Evolutionary conservation across 768 basidiomycete genomes (phyloP).

Genomic region (Botryobasidium botryosum): DNA sequence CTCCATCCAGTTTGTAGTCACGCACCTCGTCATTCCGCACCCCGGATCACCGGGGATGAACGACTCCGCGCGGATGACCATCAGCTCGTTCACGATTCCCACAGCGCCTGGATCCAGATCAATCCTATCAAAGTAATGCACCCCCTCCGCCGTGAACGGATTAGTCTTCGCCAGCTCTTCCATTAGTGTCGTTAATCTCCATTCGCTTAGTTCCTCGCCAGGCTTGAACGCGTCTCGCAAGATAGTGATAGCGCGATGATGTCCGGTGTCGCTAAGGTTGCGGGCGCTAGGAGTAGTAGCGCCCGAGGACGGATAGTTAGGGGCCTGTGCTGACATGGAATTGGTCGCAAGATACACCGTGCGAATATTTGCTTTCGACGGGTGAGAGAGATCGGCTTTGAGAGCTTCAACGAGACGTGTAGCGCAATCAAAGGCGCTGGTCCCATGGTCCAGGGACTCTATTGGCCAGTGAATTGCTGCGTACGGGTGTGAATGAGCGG

Average conservation of each 20-base stretch:
- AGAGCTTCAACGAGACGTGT: conserved; percentile 21
- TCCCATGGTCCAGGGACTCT: conserved; percentile 29
- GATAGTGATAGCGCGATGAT: not conserved
- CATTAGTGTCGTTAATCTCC: not conserved
- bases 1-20: too few species aligned
- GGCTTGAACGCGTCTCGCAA: not conserved
- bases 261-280: not conserved
- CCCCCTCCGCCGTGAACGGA: conserved; percentile 9
- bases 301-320: too few species aligned
- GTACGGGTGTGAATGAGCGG: conserved; percentile 24
- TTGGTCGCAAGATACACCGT: conserved; percentile 8
- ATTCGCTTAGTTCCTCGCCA: not conserved
- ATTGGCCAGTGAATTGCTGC: conserved; percentile 41
- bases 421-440: conserved; percentile 33
- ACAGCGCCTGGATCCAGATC: conserved; percentile 30
- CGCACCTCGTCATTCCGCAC: conserved; percentile 29
- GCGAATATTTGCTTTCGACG: conserved; percentile 17
- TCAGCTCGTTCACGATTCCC: conserved; percentile 41
- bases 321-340: not conserved
- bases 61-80: conserved; percentile 30
- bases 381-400: conserved; percentile 20
- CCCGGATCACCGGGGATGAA: conserved; percentile 34
- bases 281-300: not conserved
- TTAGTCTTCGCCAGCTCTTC: not conserved
- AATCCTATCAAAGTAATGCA: conserved; percentile 17